Evolutionary conservation across 2,329 filamentous ascomycete species (phyloP), one percentile per base, ranked within the genome.

Genomic region (Exophiala spinifera): DNA sequence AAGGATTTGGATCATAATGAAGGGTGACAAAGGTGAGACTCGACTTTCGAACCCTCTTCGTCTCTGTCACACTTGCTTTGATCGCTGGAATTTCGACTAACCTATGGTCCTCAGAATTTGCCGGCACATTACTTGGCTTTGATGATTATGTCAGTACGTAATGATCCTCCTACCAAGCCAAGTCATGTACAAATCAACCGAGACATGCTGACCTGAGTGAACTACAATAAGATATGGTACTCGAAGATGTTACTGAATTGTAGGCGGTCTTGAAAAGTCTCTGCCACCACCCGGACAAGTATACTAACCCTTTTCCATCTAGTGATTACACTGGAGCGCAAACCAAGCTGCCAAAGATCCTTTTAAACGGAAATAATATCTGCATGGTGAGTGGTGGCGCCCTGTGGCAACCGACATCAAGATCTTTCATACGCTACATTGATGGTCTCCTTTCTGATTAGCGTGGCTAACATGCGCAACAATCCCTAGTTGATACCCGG

Each of bases 81-180:
- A 11, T 8, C 3, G 28, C 20, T 19, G 10, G 8, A n/a, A 33
- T 4, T 25, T 44, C 43, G 48, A 34, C 49, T 43, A 4, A 46
- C 36, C 15, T 39, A 48, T 49, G 8, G 47, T 14, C 25, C 53
- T 42, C 69, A 97, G 94, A 99, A 74, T 99, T 99, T 76, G 89
- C 88, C 64, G 94, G 94, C 51, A 96, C 90, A 6, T 80, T 99
- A 21, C 83, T 96, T 51, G 94, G 94, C 2, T 99, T 99, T 67
- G 94, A 99, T 71, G 94, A 99, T 81, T 99, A 97, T 77, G 94
- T 99, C 81, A 99, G 91, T 96, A 81, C 78, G 92, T 96, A 67
- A 42, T 48, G 57, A 37, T 44, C 46, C 10, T 25, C n/a, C 3
- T n/a, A n/a, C 14, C 7, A 14, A 11, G 15, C 7, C 25, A 49